Percentiles rank a stretch among this genome's conserved stretches.
Evolutionary conservation across 2,329 filamentous ascomycete species (phyloP).

Genomic region (Acephala macrosclerotiorum): DNA sequence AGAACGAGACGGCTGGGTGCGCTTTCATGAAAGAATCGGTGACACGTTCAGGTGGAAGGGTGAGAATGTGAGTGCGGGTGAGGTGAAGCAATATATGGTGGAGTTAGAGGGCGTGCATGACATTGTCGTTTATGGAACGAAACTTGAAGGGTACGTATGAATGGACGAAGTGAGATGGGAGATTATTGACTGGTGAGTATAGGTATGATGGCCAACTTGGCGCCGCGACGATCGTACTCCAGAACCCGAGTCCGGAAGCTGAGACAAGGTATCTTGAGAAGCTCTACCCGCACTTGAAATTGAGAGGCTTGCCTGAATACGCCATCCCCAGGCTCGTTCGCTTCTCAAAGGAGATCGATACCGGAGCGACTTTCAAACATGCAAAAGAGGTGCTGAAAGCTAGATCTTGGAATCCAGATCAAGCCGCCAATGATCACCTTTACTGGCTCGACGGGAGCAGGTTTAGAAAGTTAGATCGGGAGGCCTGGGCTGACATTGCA

Average conservation of each 20-base stretch:
- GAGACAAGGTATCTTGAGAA: slow-evolving; percentile 45
- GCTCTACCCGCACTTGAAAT: slow-evolving; percentile 48
- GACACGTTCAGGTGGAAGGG: slow-evolving; percentile 63
- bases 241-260: slow-evolving; percentile 35
- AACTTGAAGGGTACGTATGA: slow-evolving; percentile 49
- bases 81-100: slow-evolving; percentile 53
- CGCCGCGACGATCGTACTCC: slow-evolving; percentile 52
- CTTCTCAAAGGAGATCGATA: slow-evolving; percentile 53
- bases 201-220: slow-evolving; percentile 58
- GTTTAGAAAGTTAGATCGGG: slow-evolving; percentile 48
- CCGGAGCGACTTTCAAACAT: slow-evolving; percentile 57
- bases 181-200: too few species aligned
- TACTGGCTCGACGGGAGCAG: slow-evolving; percentile 52
- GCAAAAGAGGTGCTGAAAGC: slow-evolving; percentile 52
- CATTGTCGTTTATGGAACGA: slow-evolving; percentile 54
- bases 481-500: slow-evolving; percentile 51
- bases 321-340: slow-evolving; percentile 54
- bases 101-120: slow-evolving; percentile 49
- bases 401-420: slow-evolving; percentile 49
- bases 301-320: slow-evolving; percentile 54
- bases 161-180: too few species aligned
- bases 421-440: slow-evolving; percentile 46
- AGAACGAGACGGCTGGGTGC: slow-evolving; percentile 51
- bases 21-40: slow-evolving; percentile 57
- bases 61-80: slow-evolving; percentile 55